Conservation (phyloP, 2,329 filamentous ascomycete species). For the Colletotrichum gloeosporioides region DNA sequence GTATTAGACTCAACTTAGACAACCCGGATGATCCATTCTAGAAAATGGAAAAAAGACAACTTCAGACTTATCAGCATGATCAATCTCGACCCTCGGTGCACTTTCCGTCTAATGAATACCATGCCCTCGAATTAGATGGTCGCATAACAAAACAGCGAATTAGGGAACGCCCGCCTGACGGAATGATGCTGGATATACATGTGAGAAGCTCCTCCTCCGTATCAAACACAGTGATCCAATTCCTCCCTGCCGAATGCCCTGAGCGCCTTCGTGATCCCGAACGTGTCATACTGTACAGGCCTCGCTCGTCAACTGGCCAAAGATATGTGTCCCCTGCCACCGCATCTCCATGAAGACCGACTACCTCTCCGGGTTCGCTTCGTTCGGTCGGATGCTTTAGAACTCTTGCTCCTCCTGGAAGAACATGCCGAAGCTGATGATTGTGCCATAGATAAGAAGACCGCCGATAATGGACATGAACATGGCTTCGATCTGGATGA, state of each 20-base stretch:
- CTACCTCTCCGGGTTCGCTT: background rate
- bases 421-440: constrained; percentile 98
- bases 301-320: background rate
- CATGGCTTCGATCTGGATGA: constrained; percentile 87
- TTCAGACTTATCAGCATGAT: background rate
- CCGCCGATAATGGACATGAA: constrained; percentile 94
- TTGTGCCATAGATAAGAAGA: constrained; percentile 94
- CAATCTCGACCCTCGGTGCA: background rate
- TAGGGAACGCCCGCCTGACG: constrained; percentile 15
- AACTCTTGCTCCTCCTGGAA: constrained; percentile 99
- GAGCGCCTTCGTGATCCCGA: constrained; percentile 9
- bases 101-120: background rate
- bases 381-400: constrained; percentile 44
- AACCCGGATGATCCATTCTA: constrained; percentile 7
- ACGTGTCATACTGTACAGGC: constrained; percentile 18
- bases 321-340: background rate
- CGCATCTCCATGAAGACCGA: background rate
- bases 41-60: background rate
- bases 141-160: background rate
- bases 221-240: constrained; percentile 1
- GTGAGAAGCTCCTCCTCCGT: background rate
- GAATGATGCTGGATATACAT: constrained; percentile 22
- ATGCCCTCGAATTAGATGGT: constrained; percentile 3
- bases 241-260: background rate
- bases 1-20: constrained; percentile 27